A percentile compares a stretch with the other conserved stretches of the same genome.
Conservation (phyloP, 2,329 filamentous ascomycete genomes). For the Pseudocercospora crystallina region DNA sequence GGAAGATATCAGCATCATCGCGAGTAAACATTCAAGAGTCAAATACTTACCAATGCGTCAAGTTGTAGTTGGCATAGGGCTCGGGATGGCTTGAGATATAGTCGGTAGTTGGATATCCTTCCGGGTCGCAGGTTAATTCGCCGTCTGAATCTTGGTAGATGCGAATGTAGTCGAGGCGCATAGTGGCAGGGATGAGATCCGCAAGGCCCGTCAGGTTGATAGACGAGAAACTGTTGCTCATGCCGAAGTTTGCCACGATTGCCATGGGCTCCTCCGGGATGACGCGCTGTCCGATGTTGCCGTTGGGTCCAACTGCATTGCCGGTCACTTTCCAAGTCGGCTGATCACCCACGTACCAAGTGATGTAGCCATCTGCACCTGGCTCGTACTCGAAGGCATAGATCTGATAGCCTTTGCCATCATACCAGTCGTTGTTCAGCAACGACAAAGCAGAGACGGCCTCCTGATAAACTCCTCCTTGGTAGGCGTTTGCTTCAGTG, state of each 20-base stretch:
- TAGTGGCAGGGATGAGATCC: constrained; percentile 60
- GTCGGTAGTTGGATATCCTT: constrained; percentile 63
- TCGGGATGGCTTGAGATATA: constrained; percentile 64
- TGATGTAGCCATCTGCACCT: constrained; percentile 60
- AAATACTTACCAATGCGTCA: constrained; percentile 59
- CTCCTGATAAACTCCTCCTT: constrained; percentile 63
- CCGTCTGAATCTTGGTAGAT: constrained; percentile 66
- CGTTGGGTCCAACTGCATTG: constrained; percentile 63
- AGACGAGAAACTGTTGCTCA: constrained; percentile 64
- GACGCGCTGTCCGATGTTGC: constrained; percentile 65
- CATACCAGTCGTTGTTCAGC: constrained; percentile 66
- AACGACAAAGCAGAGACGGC: constrained; percentile 61
- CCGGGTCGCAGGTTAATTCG: constrained; percentile 64
- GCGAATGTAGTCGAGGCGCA: constrained; percentile 68
- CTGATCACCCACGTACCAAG: constrained; percentile 67
- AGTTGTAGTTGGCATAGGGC: constrained; percentile 63
- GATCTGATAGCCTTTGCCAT: constrained; percentile 61
- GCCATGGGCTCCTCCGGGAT: constrained; percentile 68
- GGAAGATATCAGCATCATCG: constrained; percentile 2
- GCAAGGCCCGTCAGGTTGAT: constrained; percentile 60
- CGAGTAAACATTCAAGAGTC: not conserved
- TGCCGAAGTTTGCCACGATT: constrained; percentile 68
- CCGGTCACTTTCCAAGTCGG: constrained; percentile 65
- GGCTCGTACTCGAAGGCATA: constrained; percentile 66
- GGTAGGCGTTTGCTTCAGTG: constrained; percentile 60